A percentile compares a stretch with the other conserved stretches of the same genome.
Conservation (phyloP, 495 filamentous ascomycete genomes). For the Lophiostoma macrostomum region DNA sequence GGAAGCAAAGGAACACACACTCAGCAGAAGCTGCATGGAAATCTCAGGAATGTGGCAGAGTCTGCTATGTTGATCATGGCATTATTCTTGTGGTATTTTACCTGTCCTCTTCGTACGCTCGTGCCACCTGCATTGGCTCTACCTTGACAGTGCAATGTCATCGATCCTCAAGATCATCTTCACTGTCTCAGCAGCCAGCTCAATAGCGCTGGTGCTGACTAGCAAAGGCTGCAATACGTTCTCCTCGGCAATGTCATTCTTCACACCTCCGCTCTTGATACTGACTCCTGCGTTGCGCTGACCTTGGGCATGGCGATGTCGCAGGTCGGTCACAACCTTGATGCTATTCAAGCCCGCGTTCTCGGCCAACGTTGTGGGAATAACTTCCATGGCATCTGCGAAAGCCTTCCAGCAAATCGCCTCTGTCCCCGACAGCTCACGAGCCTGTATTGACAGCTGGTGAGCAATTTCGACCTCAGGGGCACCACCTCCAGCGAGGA, state of each 20-base stretch:
- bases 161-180: slow-evolving; percentile 99
- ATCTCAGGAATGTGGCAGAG: too few relatives aligned
- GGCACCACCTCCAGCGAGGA: slow-evolving; percentile 94
- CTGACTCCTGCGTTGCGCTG: slow-evolving; percentile 95
- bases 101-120: not conserved
- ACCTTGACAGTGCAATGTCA: slow-evolving; percentile 76
- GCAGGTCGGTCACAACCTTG: slow-evolving; percentile 95
- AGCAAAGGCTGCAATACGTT: slow-evolving; percentile 95
- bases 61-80: too few relatives aligned
- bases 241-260: slow-evolving; percentile 91
- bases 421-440: slow-evolving; percentile 81
- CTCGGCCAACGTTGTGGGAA: slow-evolving; percentile 93
- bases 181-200: slow-evolving; percentile 94
- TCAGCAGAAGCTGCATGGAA: not conserved
- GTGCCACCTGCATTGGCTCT: slow-evolving; percentile 12
- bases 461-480: slow-evolving; percentile 94
- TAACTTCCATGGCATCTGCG: slow-evolving; percentile 95
- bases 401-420: slow-evolving; percentile 98
- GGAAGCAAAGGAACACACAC: too few relatives aligned
- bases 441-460: slow-evolving; percentile 72
- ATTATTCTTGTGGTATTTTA: slow-evolving; percentile 10
- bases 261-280: slow-evolving; percentile 94
- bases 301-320: slow-evolving; percentile 88
- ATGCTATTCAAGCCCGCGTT: slow-evolving; percentile 97
- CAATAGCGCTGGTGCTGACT: slow-evolving; percentile 94